Base-by-base conservation (phyloP, 169 alveolate species). In the Plasmodium knowlesi region DNA sequence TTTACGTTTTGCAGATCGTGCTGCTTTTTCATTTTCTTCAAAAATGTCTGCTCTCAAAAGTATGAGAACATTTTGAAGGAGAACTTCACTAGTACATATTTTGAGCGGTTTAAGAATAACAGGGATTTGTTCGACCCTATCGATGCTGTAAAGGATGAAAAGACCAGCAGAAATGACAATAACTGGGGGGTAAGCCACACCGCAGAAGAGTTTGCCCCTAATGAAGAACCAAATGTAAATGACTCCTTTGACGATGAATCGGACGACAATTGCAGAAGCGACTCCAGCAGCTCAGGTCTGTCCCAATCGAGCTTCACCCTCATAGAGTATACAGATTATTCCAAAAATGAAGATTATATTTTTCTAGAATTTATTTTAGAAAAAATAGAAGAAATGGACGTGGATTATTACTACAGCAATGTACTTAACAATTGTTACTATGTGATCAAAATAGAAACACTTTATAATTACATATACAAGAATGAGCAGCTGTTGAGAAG, bases 1-100 rank as follows among this genome's bases (percentile, higher is more conserved):
- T 91, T 91, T 9, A 46, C 74, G 22, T 91, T 91, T 72, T 91
- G 92, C 54, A 81, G 92, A 82, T 81, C 67, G n/a, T 91, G 95
- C 57, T 91, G 91, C 76, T 81, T 81, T 82, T 70, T 91, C 57
- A 37, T 81, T 70, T 91, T 91, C 32, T 91, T 91, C 76, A 81
- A 91, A 91, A 91, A 82, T 82, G 84, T 91, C 19, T 91, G 83
- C 82, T 43, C 84, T 22, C 95, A 91, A 71, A 91, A 91, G 74
- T 91, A 91, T 70, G 95, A 91, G 32, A 71, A 53, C 10, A 82
- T 91, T 71, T 71, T 81, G 14, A 91, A 50, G 30, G 92, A 82
- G 39, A 70, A 82, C 22, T 39, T 72, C 41, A 81, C 79, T 46
- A 80, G 73, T 5, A 16, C 5, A 10, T 91, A 81, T 71, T 81